phyloP scores from a whole-genome alignment of 1,139 yeast genomes.

The Yamadazyma sp. region DNA sequence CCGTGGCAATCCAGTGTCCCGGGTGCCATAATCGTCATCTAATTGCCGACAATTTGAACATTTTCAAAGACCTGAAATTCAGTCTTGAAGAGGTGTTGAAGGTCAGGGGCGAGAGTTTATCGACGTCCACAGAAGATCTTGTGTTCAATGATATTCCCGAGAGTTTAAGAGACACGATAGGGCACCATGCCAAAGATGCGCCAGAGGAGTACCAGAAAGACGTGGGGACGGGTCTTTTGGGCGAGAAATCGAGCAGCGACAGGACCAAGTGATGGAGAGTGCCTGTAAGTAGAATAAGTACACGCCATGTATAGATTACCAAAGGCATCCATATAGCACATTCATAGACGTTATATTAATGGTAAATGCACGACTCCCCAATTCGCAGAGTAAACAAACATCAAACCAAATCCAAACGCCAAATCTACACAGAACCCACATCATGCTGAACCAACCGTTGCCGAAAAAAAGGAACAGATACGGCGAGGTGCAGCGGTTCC shows the following conservation, averaged over 20 bases:
- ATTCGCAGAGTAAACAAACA: too few species aligned
- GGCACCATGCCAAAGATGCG: slow-evolving; percentile 67
- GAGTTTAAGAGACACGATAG: slow-evolving; percentile 50
- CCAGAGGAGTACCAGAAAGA: slow-evolving; percentile 29
- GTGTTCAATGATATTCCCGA: slow-evolving; percentile 76
- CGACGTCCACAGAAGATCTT: slow-evolving; percentile 59
- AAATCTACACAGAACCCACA: neutral
- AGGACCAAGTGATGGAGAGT: too few species aligned
- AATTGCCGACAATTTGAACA: slow-evolving; percentile 88
- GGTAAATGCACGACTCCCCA: too few species aligned
- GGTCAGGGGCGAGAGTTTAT: slow-evolving; percentile 73
- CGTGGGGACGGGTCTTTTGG: slow-evolving; percentile 9
- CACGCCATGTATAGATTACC: too few species aligned
- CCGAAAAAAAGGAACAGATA: slow-evolving; percentile 25
- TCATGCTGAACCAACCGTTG: slow-evolving; percentile 16
- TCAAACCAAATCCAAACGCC: neutral
- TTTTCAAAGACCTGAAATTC: slow-evolving; percentile 72
- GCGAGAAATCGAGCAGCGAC: slow-evolving; percentile 8
- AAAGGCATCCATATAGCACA: too few species aligned
- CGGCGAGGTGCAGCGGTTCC: slow-evolving; percentile 13
- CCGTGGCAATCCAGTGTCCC: slow-evolving; percentile 90
- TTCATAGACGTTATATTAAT: too few species aligned
- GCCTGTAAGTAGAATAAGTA: too few species aligned
- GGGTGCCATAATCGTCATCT: slow-evolving; percentile 85
- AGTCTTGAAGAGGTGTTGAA: slow-evolving; percentile 79